Evolutionary conservation across 1,284 basidiomycete genomes (phyloP).

Genomic region (Leccinum huronense): DNA sequence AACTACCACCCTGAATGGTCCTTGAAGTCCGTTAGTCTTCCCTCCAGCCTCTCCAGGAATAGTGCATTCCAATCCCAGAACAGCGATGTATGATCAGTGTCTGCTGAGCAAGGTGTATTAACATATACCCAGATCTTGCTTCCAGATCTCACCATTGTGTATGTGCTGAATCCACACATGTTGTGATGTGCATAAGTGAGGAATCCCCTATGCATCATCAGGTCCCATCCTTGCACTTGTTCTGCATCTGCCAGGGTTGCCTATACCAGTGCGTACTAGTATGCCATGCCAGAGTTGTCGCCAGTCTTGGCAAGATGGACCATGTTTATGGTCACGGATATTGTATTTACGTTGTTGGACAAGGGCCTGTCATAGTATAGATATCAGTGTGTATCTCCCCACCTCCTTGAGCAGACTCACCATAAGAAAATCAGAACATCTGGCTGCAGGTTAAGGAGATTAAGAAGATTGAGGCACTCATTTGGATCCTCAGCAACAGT

Average conservation of each 20-base stretch:
- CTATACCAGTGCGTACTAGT: neutral
- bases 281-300: neutral
- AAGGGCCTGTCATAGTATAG: neutral
- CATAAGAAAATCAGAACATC: neutral
- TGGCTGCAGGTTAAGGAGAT: neutral
- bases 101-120: neutral
- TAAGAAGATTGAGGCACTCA: neutral
- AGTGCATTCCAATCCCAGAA: neutral
- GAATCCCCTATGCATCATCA: neutral
- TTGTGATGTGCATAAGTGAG: neutral
- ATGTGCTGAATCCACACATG: neutral
- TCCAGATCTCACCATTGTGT: neutral
- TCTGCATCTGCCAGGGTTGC: neutral
- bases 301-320: neutral
- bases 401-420: neutral
- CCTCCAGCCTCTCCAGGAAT: neutral
- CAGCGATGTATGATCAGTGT: neutral
- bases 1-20: neutral
- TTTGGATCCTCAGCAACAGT: neutral
- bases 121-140: neutral
- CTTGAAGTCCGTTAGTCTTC: neutral
- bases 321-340: neutral
- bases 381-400: too few species aligned
- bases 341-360: neutral
- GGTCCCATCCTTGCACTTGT: neutral